Evolutionary conservation across 192 early-diverging fungal genomes (phyloP), one percentile per base, ranked within the genome.

Genomic region (Pilobolus umbonatus): DNA sequence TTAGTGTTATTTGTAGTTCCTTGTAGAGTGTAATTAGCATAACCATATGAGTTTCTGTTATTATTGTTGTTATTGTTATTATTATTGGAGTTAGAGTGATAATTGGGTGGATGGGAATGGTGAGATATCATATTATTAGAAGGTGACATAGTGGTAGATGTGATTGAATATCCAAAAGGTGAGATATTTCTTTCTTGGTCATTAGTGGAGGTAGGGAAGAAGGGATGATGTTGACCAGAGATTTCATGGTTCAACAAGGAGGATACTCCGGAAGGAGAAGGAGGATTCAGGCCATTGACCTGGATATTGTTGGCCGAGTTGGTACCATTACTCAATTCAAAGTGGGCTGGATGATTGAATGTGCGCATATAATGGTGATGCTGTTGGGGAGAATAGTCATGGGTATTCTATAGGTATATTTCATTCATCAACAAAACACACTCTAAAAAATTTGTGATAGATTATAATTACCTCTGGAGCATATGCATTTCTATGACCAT

Each of bases 391-490:
- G 34, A 34, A 54, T 54, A 54, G 24, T 54, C 51, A 54, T 35
- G 34, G 21, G 28, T 38, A 19, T 54, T 22, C 51, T 54, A 54
- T 42, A 2, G 4, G 6, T 42, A 1, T 42, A 42, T 7, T 15
- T 40, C n/a, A 15, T 12, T n/a, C n/a, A n/a, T n/a, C n/a, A n/a
- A n/a, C n/a, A n/a, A n/a, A n/a, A n/a, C n/a, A n/a, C n/a, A n/a
- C n/a, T n/a, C n/a, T n/a, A n/a, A n/a, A n/a, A n/a, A n/a, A n/a
- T n/a, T n/a, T n/a, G n/a, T n/a, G n/a, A n/a, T n/a, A n/a, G n/a
- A n/a, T n/a, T n/a, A n/a, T 60, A 35, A 32, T 51, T 32, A 52
- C 61, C n/a, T 55, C 64, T 21, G 60, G 35, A 26, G 55, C 32
- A 31, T 60, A 60, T 15, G 24, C 36, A 28, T 47, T 44, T 10